These are phyloP conservation scores for Dioscorea cayenensis DNA, from an alignment of 116 monocot species.

Conservation along the genomic window DNA sequence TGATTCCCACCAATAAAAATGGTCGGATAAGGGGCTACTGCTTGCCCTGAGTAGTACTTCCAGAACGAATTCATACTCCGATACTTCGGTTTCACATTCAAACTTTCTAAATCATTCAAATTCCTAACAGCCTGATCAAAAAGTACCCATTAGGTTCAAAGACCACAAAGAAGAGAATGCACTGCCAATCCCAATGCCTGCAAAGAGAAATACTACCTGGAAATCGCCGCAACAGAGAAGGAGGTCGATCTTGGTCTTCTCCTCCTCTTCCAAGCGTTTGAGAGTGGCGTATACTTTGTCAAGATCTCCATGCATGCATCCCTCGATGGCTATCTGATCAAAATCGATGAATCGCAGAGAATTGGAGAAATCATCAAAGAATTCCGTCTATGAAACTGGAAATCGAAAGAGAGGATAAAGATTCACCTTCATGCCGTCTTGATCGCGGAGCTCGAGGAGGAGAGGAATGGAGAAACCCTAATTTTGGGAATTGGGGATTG, in stretches of 20 bases:
- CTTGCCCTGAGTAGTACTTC: slow-evolving; percentile 95
- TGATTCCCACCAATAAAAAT: slow-evolving; percentile 97
- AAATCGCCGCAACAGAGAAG: slow-evolving; percentile 93
- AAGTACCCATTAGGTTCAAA: background rate
- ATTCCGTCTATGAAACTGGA: background rate
- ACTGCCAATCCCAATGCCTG: background rate
- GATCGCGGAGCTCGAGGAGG: background rate
- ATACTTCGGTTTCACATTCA: slow-evolving; percentile 60
- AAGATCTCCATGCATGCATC: slow-evolving; percentile 99
- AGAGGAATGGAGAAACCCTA: background rate
- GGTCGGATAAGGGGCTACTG: slow-evolving; percentile 70
- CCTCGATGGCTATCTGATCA: slow-evolving; percentile 81
- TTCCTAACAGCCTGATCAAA: slow-evolving; percentile 81
- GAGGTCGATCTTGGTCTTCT: slow-evolving; percentile 87
- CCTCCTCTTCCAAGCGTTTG: slow-evolving; percentile 57
- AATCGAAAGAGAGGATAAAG: background rate
- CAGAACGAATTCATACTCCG: slow-evolving; percentile 79
- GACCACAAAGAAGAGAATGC: background rate
- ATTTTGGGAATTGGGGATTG: background rate
- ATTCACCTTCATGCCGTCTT: background rate
- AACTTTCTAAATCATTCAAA: slow-evolving; percentile 38
- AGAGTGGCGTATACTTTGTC: slow-evolving; percentile 80
- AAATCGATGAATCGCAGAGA: background rate
- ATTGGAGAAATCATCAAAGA: background rate
- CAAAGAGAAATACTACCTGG: slow-evolving; percentile 39